phyloP scores from a whole-genome alignment of 2,329 filamentous ascomycete species.

The Rutstroemia sp. region DNA sequence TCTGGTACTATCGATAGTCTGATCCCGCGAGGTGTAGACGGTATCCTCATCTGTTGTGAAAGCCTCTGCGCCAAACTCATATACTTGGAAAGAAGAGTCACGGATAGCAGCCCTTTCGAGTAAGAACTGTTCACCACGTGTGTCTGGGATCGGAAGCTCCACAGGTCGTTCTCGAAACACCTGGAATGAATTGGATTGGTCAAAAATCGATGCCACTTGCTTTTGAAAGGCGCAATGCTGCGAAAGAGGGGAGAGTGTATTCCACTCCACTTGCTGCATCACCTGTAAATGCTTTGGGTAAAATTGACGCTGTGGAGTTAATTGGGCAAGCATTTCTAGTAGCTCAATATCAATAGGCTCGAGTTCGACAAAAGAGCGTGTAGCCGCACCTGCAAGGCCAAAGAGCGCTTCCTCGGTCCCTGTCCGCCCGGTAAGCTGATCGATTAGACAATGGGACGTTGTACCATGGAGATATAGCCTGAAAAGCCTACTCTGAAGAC shows the following conservation, averaged over 20 bases:
- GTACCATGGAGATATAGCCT: conserved; percentile 46
- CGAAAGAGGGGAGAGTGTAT: conserved; percentile 32
- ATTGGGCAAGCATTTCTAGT: too few species aligned
- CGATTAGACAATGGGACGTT: conserved; percentile 41
- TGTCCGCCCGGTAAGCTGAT: conserved; percentile 13
- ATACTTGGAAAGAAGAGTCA: conserved; percentile 27
- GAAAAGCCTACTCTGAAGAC: conserved; percentile 43
- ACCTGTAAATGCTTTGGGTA: conserved; percentile 2
- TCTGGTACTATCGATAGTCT: neutral
- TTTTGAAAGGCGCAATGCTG: conserved; percentile 39
- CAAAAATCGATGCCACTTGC: conserved; percentile 32
- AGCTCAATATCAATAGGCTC: too few species aligned
- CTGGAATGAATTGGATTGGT: conserved; percentile 23
- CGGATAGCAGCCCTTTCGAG: conserved; percentile 30
- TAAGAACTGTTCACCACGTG: conserved; percentile 32
- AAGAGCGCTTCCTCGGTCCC: neutral
- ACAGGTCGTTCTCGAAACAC: conserved; percentile 10
- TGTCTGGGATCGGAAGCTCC: neutral
- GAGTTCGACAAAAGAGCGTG: too few species aligned
- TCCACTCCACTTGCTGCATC: conserved; percentile 45
- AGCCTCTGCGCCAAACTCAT: conserved; percentile 34
- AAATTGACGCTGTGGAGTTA: too few species aligned
- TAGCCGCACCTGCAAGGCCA: too few species aligned
- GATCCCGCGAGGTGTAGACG: conserved; percentile 30
- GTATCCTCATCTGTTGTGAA: conserved; percentile 28